A percentile compares a stretch with the other conserved stretches of the same genome.
Evolutionary conservation across 192 early-diverging fungal species (phyloP).

Genomic region (Coemansia asiatica): DNA sequence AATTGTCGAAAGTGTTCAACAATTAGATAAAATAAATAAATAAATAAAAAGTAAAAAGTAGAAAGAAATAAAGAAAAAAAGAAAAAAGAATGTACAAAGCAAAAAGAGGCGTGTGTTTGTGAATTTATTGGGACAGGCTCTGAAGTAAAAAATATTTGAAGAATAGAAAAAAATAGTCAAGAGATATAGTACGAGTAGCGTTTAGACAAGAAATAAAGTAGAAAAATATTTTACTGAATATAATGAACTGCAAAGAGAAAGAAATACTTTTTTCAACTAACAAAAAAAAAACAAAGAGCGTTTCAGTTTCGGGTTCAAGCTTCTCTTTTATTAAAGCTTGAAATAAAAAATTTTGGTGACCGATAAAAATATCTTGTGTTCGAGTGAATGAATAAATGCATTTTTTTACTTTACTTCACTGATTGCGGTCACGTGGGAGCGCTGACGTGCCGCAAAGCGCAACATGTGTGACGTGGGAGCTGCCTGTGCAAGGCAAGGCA

Average conservation of each 20-base stretch:
- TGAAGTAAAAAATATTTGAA: too few species aligned
- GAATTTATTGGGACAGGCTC: not conserved
- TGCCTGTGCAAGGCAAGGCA: not conserved
- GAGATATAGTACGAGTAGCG: not conserved
- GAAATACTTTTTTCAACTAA: too few species aligned
- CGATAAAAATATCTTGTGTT: too few species aligned
- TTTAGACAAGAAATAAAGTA: not conserved
- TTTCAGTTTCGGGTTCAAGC: too few species aligned
- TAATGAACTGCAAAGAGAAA: too few species aligned
- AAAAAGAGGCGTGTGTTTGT: not conserved
- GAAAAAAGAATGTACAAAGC: conserved; percentile 6
- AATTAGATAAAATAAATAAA: conserved; percentile 1
- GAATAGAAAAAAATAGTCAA: not conserved
- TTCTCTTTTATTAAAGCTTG: too few species aligned
- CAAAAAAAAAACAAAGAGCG: too few species aligned
- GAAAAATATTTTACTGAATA: not conserved
- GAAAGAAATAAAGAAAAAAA: not conserved
- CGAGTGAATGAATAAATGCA: not conserved
- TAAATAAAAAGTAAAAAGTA: not conserved
- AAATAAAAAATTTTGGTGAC: not conserved
- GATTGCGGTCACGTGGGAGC: not conserved
- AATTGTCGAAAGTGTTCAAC: conserved; percentile 15
- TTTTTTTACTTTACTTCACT: not conserved
- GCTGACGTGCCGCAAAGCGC: not conserved
- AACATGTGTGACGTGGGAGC: too few species aligned